These are phyloP conservation scores for Mycena kentingensis DNA, from an alignment of 768 basidiomycete genomes.

Conservation along the genomic window DNA sequence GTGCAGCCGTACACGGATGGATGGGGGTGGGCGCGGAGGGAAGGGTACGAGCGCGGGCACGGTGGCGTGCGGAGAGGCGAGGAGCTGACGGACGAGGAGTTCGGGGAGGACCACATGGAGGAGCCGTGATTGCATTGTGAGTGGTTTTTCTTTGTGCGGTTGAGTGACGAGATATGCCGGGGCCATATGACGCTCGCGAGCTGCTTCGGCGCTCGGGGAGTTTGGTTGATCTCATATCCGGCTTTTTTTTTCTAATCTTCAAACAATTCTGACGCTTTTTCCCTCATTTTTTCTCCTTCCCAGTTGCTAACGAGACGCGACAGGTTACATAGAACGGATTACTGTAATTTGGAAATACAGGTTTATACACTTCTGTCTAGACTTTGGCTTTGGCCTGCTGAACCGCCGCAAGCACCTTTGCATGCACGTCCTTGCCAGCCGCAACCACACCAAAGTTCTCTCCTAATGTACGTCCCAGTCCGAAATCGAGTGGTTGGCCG, in stretches of 20 bases:
- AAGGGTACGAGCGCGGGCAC: slow-evolving; percentile 61
- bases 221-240: slow-evolving; percentile 18
- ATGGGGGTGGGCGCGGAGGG: slow-evolving; percentile 70
- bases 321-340: too few relatives aligned
- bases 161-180: slow-evolving; percentile 72
- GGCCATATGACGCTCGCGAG: slow-evolving; percentile 79
- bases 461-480: slow-evolving; percentile 80
- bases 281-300: too few relatives aligned
- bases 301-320: too few relatives aligned
- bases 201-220: slow-evolving; percentile 30
- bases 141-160: slow-evolving; percentile 2
- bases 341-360: too few relatives aligned
- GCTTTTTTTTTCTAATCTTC: slow-evolving; percentile 4
- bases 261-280: too few relatives aligned
- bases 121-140: neutral
- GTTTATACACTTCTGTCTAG: slow-evolving; percentile 10
- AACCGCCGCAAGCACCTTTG: slow-evolving; percentile 71
- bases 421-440: slow-evolving; percentile 71
- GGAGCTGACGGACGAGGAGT: slow-evolving; percentile 86
- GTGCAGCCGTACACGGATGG: slow-evolving; percentile 86
- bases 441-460: slow-evolving; percentile 89
- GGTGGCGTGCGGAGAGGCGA: slow-evolving; percentile 70
- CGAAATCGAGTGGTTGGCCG: slow-evolving; percentile 80
- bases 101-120: slow-evolving; percentile 52
- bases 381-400: slow-evolving; percentile 48